phyloP scores from a whole-genome alignment of 352 stramenopile species.

The Pythium phragmiticola region DNA sequence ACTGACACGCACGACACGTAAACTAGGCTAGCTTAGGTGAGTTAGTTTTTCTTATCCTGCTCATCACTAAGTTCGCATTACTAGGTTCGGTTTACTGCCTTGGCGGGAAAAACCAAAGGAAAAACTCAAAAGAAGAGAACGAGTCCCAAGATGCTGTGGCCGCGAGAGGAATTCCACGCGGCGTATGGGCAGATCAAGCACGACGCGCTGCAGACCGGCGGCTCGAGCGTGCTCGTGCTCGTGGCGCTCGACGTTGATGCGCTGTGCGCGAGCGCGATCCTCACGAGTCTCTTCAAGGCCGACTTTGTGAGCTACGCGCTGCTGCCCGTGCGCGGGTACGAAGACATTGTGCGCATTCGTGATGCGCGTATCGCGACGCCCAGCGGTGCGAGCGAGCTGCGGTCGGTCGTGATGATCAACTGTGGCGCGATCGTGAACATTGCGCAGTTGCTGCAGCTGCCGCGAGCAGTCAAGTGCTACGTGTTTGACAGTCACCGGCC shows the following conservation, averaged over 20 bases:
- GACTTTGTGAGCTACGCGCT: slow-evolving; percentile 79
- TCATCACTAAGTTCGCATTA: slow-evolving; percentile 4
- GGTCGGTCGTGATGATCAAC: slow-evolving; percentile 93
- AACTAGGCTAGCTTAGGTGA: not conserved
- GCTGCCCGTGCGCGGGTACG: slow-evolving; percentile 77
- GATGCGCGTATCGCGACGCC: slow-evolving; percentile 56
- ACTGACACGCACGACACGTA: not conserved
- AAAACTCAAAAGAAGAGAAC: not conserved
- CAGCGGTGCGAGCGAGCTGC: slow-evolving; percentile 56
- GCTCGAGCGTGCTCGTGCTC: slow-evolving; percentile 90
- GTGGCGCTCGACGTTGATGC: slow-evolving; percentile 94
- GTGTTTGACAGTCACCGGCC: slow-evolving; percentile 95
- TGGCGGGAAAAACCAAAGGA: not conserved
- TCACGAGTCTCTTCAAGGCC: slow-evolving; percentile 78
- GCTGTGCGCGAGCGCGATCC: slow-evolving; percentile 93
- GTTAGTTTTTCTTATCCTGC: not conserved
- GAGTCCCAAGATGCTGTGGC: slow-evolving; percentile 61
- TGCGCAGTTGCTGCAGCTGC: slow-evolving; percentile 73
- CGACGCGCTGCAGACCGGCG: slow-evolving; percentile 61
- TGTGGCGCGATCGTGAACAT: slow-evolving; percentile 94
- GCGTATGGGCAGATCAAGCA: slow-evolving; percentile 85
- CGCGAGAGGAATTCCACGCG: slow-evolving; percentile 83
- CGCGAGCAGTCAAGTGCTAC: slow-evolving; percentile 83
- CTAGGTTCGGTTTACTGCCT: not conserved
- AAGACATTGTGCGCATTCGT: slow-evolving; percentile 78